phyloP scores from a whole-genome alignment of 2,329 filamentous ascomycete species.

The Cladophialophora chaetospira region DNA sequence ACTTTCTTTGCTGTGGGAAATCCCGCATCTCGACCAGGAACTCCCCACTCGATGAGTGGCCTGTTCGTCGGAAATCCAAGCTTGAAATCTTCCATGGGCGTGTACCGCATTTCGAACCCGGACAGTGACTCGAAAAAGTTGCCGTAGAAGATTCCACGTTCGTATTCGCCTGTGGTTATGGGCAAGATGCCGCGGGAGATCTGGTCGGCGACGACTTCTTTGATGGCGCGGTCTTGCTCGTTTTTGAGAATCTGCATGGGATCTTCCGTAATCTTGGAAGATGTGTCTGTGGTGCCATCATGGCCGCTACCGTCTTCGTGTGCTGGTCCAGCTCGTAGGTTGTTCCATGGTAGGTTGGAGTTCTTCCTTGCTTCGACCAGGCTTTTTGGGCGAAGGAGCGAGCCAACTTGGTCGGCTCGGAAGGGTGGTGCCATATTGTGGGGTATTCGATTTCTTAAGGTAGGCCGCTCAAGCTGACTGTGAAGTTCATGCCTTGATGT shows the following conservation, averaged over 20 bases:
- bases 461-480: too few species aligned
- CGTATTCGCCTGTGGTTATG: conserved; percentile 34
- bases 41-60: conserved; percentile 17
- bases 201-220: conserved; percentile 29
- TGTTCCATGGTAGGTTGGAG: conserved; percentile 9
- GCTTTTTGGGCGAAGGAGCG: conserved; percentile 32
- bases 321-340: conserved; percentile 4
- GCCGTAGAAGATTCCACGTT: conserved; percentile 33
- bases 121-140: conserved; percentile 34
- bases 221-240: conserved; percentile 25
- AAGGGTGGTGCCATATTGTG: conserved; percentile 31
- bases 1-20: conserved; percentile 20
- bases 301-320: conserved; percentile 7
- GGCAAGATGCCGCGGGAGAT: conserved; percentile 29
- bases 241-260: neutral
- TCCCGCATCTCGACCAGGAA: conserved; percentile 11
- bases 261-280: too few species aligned
- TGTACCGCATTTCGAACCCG: conserved; percentile 23
- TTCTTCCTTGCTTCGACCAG: conserved; percentile 29
- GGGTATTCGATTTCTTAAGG: too few species aligned
- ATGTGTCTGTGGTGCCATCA: neutral
- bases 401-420: conserved; percentile 36
- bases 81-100: conserved; percentile 17
- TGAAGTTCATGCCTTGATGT: too few species aligned
- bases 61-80: conserved; percentile 25